A percentile compares a stretch with the other conserved stretches of the same genome.
Conservation (phyloP, 331 rosid species). For the Rosa hybrid region DNA sequence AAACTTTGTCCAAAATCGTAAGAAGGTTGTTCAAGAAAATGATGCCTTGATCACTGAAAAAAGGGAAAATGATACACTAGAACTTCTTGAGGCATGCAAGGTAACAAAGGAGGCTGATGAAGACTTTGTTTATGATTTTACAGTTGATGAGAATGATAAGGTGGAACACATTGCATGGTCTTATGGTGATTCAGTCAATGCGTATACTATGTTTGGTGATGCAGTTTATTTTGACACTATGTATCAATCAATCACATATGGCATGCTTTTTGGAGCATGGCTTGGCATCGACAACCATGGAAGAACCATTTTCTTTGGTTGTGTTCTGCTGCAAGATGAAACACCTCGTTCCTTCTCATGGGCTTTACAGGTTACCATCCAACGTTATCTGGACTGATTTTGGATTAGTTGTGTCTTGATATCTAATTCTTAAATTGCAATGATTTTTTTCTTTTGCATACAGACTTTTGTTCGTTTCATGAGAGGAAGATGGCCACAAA, state of each 20-base stretch:
- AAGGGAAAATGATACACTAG: constrained; percentile 77
- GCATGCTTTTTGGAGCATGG: constrained; percentile 89
- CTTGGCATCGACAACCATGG: constrained; percentile 92
- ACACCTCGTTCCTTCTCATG: constrained; percentile 72
- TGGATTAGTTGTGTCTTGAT: constrained; percentile 32
- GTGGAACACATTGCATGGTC: constrained; percentile 88
- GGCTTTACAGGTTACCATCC: constrained; percentile 86
- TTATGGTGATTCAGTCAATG: constrained; percentile 65
- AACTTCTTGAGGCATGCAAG: constrained; percentile 94
- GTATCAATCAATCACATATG: constrained; percentile 79
- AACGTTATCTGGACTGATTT: constrained; percentile 40
- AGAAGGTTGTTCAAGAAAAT: constrained; percentile 80
- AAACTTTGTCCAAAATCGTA: constrained; percentile 89
- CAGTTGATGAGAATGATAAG: constrained; percentile 76
- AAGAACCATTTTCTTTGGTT: constrained; percentile 73
- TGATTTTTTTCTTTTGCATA: constrained; percentile 31
- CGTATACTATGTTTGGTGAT: constrained; percentile 70
- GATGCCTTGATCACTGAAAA: constrained; percentile 83
- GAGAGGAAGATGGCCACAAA: constrained; percentile 93
- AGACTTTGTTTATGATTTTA: constrained; percentile 72
- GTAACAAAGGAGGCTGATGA: constrained; percentile 63
- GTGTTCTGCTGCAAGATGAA: constrained; percentile 93
- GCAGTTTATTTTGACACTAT: constrained; percentile 80
- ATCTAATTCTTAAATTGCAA: constrained; percentile 22
- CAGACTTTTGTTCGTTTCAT: constrained; percentile 79